Evolutionary conservation across 2,329 filamentous ascomycete species (phyloP).

Genomic region (Coleophoma crateriformis): DNA sequence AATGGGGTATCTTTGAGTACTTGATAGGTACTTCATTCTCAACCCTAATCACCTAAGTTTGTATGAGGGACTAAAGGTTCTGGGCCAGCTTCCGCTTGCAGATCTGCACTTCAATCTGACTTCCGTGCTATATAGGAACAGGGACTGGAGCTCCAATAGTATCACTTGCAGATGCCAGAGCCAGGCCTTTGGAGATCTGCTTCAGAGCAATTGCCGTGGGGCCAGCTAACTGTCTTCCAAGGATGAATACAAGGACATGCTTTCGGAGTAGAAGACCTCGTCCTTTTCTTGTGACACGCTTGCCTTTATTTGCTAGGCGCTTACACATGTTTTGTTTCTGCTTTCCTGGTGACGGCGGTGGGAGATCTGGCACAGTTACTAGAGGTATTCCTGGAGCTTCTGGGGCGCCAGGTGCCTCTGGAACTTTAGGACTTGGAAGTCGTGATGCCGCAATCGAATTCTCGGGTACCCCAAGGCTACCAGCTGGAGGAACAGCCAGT

Average conservation of each 20-base stretch:
- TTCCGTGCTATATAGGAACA: neutral
- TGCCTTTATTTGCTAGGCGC: neutral
- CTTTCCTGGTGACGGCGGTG: neutral
- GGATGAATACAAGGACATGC: neutral
- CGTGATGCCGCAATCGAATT: neutral
- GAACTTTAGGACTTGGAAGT: neutral
- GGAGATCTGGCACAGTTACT: neutral
- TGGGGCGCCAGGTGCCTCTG: neutral
- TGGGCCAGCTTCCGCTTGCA: no score
- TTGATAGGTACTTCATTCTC: no score
- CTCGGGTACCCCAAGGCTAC: no score
- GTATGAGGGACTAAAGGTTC: no score
- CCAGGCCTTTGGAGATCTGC: neutral
- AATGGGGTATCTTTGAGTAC: no score
- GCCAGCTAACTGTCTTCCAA: conserved; percentile 3
- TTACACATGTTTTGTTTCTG: neutral
- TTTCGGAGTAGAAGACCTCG: conserved; percentile 1
- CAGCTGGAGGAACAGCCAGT: neutral
- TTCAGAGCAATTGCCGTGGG: conserved; percentile 2
- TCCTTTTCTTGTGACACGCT: neutral
- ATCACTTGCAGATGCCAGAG: neutral
- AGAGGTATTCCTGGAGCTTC: neutral
- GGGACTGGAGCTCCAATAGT: neutral
- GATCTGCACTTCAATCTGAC: no score
- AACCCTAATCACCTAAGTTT: no score